Percentiles rank a stretch among this genome's conserved stretches.
Conservation (phyloP, 202 grass and related monocot genomes). For the Cymbopogon flexuosus region DNA sequence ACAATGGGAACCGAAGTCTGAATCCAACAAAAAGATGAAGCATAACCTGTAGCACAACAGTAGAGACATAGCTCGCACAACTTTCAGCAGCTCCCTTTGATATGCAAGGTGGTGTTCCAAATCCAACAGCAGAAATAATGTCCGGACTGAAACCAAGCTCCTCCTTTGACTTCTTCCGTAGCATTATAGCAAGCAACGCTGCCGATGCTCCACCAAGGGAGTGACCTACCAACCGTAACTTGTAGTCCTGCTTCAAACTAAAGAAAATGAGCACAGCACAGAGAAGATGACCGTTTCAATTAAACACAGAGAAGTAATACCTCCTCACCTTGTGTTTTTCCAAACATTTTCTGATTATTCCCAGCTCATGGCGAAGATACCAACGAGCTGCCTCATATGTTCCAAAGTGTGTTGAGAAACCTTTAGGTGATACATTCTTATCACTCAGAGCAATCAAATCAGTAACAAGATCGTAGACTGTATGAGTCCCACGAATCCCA, state of each 20-base stretch:
- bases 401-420: conserved; percentile 87
- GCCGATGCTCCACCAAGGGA: conserved; percentile 90
- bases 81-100: conserved; percentile 81
- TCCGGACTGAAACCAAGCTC: conserved; percentile 91
- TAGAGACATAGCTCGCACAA: conserved; percentile 77
- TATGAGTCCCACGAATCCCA: conserved; percentile 92
- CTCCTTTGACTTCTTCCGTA: conserved; percentile 69
- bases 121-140: conserved; percentile 84
- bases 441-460: conserved; percentile 74
- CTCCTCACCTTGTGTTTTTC: conserved; percentile 68
- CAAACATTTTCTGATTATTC: conserved; percentile 64
- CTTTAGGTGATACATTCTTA: conserved; percentile 73
- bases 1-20: not conserved
- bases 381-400: conserved; percentile 87
- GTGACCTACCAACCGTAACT: conserved; percentile 73
- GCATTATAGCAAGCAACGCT: conserved; percentile 74
- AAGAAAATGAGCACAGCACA: conserved; percentile 1
- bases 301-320: not conserved
- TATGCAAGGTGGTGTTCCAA: conserved; percentile 81
- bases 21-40: not conserved
- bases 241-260: conserved; percentile 53
- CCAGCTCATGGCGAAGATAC: conserved; percentile 79
- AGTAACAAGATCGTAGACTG: conserved; percentile 78
- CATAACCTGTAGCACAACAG: conserved; percentile 80
- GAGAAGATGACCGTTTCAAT: not conserved